Conservation (phyloP, 73 alveolate genomes). For the Tetrahymena borealis region DNA sequence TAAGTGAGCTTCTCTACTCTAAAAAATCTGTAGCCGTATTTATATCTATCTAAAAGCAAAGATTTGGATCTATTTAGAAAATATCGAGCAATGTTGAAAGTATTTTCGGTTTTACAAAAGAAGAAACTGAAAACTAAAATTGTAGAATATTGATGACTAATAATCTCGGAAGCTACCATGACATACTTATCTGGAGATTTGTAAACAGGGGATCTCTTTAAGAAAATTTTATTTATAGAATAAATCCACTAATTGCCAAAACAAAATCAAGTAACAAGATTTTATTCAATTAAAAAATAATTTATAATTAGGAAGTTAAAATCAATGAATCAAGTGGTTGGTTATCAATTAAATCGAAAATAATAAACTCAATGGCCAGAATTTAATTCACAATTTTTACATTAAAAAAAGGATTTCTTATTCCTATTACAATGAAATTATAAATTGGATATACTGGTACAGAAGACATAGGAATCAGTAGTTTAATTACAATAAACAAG, state of each 20-base stretch:
- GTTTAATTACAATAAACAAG: not conserved
- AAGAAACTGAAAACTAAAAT: not conserved
- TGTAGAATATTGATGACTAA: not conserved
- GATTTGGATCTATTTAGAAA: not conserved
- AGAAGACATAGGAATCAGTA: not conserved
- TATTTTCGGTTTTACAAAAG: not conserved
- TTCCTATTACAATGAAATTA: not conserved
- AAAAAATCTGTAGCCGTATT: not conserved
- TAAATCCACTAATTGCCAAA: not conserved
- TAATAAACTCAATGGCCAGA: too few species aligned
- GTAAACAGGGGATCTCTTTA: not conserved
- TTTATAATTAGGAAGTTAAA: not conserved
- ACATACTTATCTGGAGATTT: not conserved
- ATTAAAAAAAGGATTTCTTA: not conserved
- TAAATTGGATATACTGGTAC: not conserved
- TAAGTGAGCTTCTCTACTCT: not conserved
- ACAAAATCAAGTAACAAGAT: not conserved
- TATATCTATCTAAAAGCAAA: not conserved
- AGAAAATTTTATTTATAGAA: not conserved
- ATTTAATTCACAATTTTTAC: too few species aligned
- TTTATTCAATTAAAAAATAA: too few species aligned
- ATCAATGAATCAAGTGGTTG: too few species aligned
- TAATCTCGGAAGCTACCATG: not conserved
- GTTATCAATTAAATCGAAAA: too few species aligned
- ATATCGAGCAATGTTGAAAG: not conserved